Evolutionary conservation across 192 early-diverging fungal genomes (phyloP), one percentile per base, ranked within the genome.

Genomic region (Lobosporangium transversale): DNA sequence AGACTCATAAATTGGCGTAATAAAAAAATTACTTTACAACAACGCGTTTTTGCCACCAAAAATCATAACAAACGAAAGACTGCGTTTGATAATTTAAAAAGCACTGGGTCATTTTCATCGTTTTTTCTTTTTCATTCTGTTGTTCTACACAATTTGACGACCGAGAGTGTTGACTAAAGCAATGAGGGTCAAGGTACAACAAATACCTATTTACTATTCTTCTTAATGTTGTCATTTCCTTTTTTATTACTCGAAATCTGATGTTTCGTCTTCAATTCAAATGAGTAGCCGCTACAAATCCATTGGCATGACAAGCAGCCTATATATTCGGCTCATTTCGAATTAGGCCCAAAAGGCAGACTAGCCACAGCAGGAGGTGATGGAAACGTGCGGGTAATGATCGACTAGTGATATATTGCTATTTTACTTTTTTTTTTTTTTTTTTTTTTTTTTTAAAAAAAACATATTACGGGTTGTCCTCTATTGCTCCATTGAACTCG

Each of bases 251-350:
- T n/a, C n/a, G n/a, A n/a, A n/a, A n/a, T n/a, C n/a, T n/a, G n/a
- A n/a, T n/a, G n/a, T n/a, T n/a, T n/a, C n/a, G n/a, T n/a, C n/a
- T n/a, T n/a, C n/a, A n/a, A n/a, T n/a, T n/a, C n/a, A n/a, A n/a
- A n/a, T n/a, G n/a, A n/a, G 47, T 87, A 78, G 92, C 86, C 80
- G 82, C 80, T 94, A 15, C 91, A 95, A 81, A 95, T 98, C 79
- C 90, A 93, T 67, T 97, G 97, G 97, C 97, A 98, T 71, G 97
- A 93, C 64, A 90, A 89, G 61, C 83, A 90, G 67, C 91, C 95
- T 12, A 88, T 98, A 53, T 95, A 96, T 81, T 95, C 94, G 54
- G 89, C 90, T 20, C 93, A 97, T 79, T 98, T 97, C 85, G 90
- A 95, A 50, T 68, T 81, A 35, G 78, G 69, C 69, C 67, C 73